Evolutionary conservation across 225 moss, liverwort and hornwort genomes (phyloP).

Genomic region (Physcomitrellopsis africana): DNA sequence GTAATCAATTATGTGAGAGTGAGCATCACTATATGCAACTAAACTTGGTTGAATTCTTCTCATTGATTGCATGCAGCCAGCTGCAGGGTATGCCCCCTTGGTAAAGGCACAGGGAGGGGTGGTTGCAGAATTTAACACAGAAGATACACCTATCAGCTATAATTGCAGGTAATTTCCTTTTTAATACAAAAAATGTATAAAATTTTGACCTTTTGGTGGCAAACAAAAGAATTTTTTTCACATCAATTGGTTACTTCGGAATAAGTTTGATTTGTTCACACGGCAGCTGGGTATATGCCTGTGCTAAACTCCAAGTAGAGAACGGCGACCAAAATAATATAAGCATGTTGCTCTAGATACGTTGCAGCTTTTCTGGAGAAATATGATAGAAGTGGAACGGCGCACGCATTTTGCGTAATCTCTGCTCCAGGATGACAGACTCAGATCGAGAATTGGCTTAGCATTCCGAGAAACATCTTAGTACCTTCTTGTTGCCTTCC

Average conservation of each 20-base stretch:
- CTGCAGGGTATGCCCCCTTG: slow-evolving; percentile 85
- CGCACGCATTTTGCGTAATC: too few relatives aligned
- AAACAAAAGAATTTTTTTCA: neutral
- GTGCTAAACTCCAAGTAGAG: neutral
- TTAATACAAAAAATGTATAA: neutral
- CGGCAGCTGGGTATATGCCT: neutral
- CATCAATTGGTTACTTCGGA: neutral
- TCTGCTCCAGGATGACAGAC: neutral
- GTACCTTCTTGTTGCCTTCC: neutral
- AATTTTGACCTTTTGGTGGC: neutral
- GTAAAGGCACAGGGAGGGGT: slow-evolving; percentile 75
- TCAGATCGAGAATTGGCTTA: neutral
- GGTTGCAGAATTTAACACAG: slow-evolving; percentile 91
- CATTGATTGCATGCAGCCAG: slow-evolving; percentile 59
- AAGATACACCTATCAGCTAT: slow-evolving; percentile 73
- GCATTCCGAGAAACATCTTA: neutral
- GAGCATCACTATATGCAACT: neutral
- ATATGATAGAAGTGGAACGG: neutral
- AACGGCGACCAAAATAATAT: neutral
- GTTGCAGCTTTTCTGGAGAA: neutral
- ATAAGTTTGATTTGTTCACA: neutral
- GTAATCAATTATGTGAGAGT: neutral
- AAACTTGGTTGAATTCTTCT: slow-evolving; percentile 16
- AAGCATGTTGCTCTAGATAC: too few relatives aligned
- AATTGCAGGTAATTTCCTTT: slow-evolving; percentile 59